Evolutionary conservation across 2,329 filamentous ascomycete species (phyloP), one percentile per base, ranked within the genome.

Genomic region (Cladosporium cucumerinum): DNA sequence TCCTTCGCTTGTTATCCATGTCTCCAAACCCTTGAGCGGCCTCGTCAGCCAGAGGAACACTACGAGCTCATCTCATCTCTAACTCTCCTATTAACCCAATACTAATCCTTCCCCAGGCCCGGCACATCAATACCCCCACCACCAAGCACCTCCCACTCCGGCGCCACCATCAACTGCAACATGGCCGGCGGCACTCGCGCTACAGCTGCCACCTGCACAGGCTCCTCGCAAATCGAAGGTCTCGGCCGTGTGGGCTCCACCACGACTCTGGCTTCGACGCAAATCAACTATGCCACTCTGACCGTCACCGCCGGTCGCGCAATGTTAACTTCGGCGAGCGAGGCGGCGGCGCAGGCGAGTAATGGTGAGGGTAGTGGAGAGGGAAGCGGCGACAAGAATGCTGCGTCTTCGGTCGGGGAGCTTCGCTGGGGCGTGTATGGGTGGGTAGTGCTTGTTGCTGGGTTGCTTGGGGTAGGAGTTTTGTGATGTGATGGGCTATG

Each of bases 201-300:
- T 25, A 62, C 63, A 32, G 49, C 67, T 11, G 72, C 72, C 6
- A 66, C 71, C 8, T 73, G 72, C 63, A 70, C 69, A 4, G 66
- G 51, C 48, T 63, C 61, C 18, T 70, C 69, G 2, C 66, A 65
- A 6, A 71, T 72, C 30, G 36, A 64, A 5, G 70, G 70, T 5
- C 57, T 73, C 11, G 72, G 72, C 16, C 63, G 70, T 26, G 67
- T 67, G n/a, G 69, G 65, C n/a, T 68, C 68, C n/a, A 73, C 70
- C 18, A 70, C 69, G 11, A 72, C 71, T 2, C 67, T 75, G n/a
- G 70, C 72, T 25, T 66, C 62, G 8, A 72, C 65, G 12, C 68
- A 73, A 62, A 67, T 75, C 60, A 66, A 63, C 25, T 74, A 74
- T 48, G 66, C 71, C 7, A 66, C 71, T 12, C 67, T 74, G 18